Base-by-base conservation (phyloP, 306 rosid species). In the Lathyrus oleraceus region DNA sequence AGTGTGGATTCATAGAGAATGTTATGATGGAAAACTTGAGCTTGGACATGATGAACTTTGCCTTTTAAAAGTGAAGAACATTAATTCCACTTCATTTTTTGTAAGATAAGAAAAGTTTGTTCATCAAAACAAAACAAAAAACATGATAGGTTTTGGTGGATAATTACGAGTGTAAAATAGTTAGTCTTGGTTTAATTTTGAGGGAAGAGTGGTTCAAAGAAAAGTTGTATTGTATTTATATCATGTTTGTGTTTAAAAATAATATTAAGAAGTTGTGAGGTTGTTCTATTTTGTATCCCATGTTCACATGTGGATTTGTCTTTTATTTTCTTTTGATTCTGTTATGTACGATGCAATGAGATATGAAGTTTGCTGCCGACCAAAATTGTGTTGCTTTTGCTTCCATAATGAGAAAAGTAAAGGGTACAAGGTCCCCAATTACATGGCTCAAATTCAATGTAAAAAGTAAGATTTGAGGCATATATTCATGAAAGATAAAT, bases 21-120 rank as follows among this genome's bases (percentile, higher is more conserved):
- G 79, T 79, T 13, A 87, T 90, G 96, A 90, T 90, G 96, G 87
- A 90, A 72, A 90, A 90, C 87, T 81, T 90, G 80, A 90, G 89
- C 85, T 76, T 85, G 82, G 90, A 87, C 71, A 75, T 90, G 91
- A 73, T 90, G 86, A 88, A 87, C 84, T 87, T 90, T 68, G 86
- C 89, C 5, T 87, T 84, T 30, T 90, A 66, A 59, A 19, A 28
- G 70, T 57, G 71, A 69, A 72, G 15, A 8, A 10, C 2, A 17
- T 28, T 42, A 48, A 6, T 0, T 32, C 38, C 1, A 32, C 38
- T 32, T 32, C 8, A 6, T 32, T 32, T 32, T 32, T 32, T 32
- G 38, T 32, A 42, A 49, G 74, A 65, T 53, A 42, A 30, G 14
- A 40, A 59, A 35, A 38, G 45, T 19, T 49, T 57, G 44, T 67